These are phyloP conservation scores for Ceratorhiza oryzae-sativae DNA, from an alignment of 1,284 basidiomycete genomes.

Conservation along the genomic window DNA sequence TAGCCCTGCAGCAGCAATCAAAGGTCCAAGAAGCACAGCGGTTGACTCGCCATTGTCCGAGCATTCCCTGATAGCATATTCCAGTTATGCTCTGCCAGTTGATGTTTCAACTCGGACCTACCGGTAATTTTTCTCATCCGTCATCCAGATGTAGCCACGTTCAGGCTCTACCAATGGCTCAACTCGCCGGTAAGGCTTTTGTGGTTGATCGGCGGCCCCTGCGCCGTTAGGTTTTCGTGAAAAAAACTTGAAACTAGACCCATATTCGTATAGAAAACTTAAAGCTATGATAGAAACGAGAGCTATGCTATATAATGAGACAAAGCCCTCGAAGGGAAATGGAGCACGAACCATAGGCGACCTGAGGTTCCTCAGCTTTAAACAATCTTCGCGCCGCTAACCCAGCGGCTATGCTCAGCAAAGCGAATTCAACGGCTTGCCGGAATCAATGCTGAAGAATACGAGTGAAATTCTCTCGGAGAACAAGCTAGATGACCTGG, in stretches of 20 bases:
- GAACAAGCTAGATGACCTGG: background rate
- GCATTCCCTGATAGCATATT: constrained; percentile 62
- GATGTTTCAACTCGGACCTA: too few species aligned
- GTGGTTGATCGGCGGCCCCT: constrained; percentile 50
- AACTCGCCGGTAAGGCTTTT: constrained; percentile 47
- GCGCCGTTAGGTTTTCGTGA: too few species aligned
- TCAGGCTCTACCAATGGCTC: constrained; percentile 66
- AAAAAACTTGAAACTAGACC: constrained; percentile 49
- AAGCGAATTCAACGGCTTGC: constrained; percentile 63
- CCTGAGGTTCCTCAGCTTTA: constrained; percentile 47
- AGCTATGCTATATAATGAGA: constrained; percentile 56
- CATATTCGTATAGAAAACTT: constrained; percentile 68
- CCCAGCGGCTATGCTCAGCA: constrained; percentile 63
- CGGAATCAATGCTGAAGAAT: constrained; percentile 56
- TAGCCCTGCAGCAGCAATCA: constrained; percentile 73
- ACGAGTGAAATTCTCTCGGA: constrained; percentile 19
- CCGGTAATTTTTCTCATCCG: constrained; percentile 87
- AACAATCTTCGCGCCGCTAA: constrained; percentile 52
- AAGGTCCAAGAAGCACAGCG: constrained; percentile 77
- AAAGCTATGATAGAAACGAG: constrained; percentile 63
- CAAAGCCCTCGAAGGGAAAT: constrained; percentile 36
- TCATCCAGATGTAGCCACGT: constrained; percentile 71
- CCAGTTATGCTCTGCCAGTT: background rate
- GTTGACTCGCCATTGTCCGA: constrained; percentile 85
- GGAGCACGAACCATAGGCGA: constrained; percentile 44